Evolutionary conservation across 495 filamentous ascomycete species (phyloP), one percentile per base, ranked within the genome.

Genomic region (Podospora sp.): DNA sequence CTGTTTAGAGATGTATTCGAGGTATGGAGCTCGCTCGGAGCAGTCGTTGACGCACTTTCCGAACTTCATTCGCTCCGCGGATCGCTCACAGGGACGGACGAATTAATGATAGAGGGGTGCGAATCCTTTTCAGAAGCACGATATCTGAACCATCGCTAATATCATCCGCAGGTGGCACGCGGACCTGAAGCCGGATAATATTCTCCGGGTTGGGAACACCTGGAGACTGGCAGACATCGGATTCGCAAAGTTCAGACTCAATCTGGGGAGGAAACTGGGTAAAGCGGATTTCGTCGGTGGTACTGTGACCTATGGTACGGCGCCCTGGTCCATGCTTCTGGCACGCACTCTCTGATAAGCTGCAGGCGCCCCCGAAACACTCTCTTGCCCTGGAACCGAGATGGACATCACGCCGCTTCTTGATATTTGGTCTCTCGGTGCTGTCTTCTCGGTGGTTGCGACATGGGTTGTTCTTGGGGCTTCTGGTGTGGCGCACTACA

Each of bases 381-480:
- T 46, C 14, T 46, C 40, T 2, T 11, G 40, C 2, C 2, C 40
- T 18, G 12, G 5, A 2, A 2, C 9, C 40, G 12, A 46, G 12
- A 46, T 2, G 5, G 12, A 14, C 16, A 14, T 46, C 2, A 46
- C 40, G 2, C 40, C 40, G 14, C 27, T 11, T 7, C 20, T 36
- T 4, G 58, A 61, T 26, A 61, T 61, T 20, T 61, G 58, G 58
- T 40, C 27, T 29, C 29, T 61, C 2, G 58, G 58, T 16, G 26
- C 27, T 36, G 33, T 36, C 6, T 22, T 61, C 22, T 61, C 58
- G 1, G 33, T 29, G 6, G 58, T 61, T 12, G 58, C 58, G 29
- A 61, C 58, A 61, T 61, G 58, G 58, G 21, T 61, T 21, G 29
- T 61, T 20, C 58, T 61, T 26, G 58, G 58, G 18, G 29, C 27